A percentile compares a stretch with the other conserved stretches of the same genome.
phyloP scores from a whole-genome alignment of 2,329 filamentous ascomycete genomes.

The Aspergillus chevalieri region DNA sequence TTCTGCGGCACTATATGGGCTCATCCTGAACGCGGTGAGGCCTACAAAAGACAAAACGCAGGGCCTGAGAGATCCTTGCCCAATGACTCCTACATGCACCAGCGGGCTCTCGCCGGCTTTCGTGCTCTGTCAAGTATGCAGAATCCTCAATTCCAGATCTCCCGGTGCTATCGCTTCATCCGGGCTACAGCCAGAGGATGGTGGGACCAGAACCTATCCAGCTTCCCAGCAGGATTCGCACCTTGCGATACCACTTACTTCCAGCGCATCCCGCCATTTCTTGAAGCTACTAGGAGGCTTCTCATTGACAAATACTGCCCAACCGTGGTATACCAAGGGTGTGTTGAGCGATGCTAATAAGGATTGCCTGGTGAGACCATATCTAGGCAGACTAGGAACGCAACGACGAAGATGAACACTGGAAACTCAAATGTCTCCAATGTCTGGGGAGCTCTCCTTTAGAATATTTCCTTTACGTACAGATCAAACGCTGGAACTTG shows the following conservation, averaged over 20 bases:
- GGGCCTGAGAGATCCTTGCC: slow-evolving; percentile 19
- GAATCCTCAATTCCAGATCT: slow-evolving; percentile 13
- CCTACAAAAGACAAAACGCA: slow-evolving; percentile 32
- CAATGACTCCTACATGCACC: slow-evolving; percentile 30
- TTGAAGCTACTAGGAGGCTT: slow-evolving; percentile 14
- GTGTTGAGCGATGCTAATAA: slow-evolving; percentile 26
- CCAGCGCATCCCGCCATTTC: slow-evolving; percentile 31
- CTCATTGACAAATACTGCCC: slow-evolving; percentile 33
- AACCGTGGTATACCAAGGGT: too few relatives aligned
- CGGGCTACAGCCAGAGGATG: slow-evolving; percentile 11
- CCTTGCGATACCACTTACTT: slow-evolving; percentile 30
- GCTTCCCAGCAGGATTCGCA: slow-evolving; percentile 22
- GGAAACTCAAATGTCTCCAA: too few relatives aligned
- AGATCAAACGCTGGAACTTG: slow-evolving; percentile 45
- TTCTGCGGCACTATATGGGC: slow-evolving; percentile 31
- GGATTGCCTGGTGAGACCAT: slow-evolving; percentile 48
- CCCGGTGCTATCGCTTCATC: slow-evolving; percentile 22
- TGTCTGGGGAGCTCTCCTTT: slow-evolving; percentile 30
- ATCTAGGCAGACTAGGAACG: slow-evolving; percentile 38
- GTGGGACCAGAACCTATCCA: slow-evolving; percentile 20
- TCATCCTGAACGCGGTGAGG: slow-evolving; percentile 6
- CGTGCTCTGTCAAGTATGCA: too few relatives aligned
- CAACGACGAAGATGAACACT: slow-evolving; percentile 7
- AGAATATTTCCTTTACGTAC: slow-evolving; percentile 47
- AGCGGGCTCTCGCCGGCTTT: neutral